Evolutionary conservation across 306 rosid species (phyloP).

Genomic region (Cyamopsis tetragonoloba): DNA sequence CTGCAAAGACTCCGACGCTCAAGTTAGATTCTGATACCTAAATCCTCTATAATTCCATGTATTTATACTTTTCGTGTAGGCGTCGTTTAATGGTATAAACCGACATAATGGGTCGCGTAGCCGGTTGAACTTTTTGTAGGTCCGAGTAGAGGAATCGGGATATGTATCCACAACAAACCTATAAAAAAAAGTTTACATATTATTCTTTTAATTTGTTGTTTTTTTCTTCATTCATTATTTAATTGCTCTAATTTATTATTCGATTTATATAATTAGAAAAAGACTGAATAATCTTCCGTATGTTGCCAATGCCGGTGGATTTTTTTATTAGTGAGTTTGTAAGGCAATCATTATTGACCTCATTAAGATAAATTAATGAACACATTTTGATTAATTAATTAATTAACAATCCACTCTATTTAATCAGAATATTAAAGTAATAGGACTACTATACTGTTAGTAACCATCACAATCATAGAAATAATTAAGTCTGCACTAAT

Average conservation of each 20-base stretch:
- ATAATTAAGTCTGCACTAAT: constrained; percentile 20
- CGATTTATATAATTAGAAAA: neutral
- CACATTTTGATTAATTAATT: no score
- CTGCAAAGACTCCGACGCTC: no score
- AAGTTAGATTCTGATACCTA: no score
- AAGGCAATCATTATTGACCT: constrained; percentile 2
- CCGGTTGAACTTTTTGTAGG: no score
- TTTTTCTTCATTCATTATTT: neutral
- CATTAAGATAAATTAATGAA: constrained; percentile 16
- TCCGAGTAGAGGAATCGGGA: no score
- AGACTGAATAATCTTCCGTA: neutral
- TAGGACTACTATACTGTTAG: constrained; percentile 18
- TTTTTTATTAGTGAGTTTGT: constrained; percentile 22
- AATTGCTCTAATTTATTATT: neutral
- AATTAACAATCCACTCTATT: constrained; percentile 13
- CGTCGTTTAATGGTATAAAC: no score
- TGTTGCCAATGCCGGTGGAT: constrained; percentile 31
- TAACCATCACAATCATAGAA: constrained; percentile 36
- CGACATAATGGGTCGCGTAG: no score
- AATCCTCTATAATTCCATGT: no score
- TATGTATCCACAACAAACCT: no score
- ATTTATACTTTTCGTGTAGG: no score
- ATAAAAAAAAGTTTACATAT: no score
- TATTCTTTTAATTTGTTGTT: no score
- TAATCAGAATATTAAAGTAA: constrained; percentile 20